A percentile compares a stretch with the other conserved stretches of the same genome.
phyloP scores from a whole-genome alignment of 2,329 filamentous ascomycete species.

The Cladosporium sp. region DNA sequence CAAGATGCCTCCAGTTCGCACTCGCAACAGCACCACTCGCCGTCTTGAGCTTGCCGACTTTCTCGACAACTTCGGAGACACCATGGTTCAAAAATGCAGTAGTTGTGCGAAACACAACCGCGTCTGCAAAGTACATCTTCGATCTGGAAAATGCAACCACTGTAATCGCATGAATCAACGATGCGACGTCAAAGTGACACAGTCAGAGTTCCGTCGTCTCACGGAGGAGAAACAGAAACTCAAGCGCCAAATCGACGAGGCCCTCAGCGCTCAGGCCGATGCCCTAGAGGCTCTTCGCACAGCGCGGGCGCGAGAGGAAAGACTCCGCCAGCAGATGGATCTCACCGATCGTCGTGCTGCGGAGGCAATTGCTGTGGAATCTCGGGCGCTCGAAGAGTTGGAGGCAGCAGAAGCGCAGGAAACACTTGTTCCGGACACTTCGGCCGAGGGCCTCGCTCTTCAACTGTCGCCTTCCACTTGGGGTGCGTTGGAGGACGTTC shows the following conservation, averaged over 20 bases:
- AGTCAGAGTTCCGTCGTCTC: neutral
- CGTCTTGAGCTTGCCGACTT: neutral
- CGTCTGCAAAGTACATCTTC: neutral
- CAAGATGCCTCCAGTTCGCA: neutral
- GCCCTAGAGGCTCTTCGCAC: neutral
- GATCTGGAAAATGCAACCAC: neutral
- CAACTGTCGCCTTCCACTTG: neutral
- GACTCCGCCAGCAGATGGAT: neutral
- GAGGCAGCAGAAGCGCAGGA: neutral
- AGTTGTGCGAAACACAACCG: neutral
- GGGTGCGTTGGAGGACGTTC: neutral
- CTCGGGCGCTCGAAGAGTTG: neutral
- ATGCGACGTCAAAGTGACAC: neutral
- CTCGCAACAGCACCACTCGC: neutral
- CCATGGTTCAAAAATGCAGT: neutral
- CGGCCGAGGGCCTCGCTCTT: neutral
- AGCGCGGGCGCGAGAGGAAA: neutral
- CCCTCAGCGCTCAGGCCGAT: neutral
- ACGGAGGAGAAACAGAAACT: neutral
- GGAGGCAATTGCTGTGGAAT: neutral
- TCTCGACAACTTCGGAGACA: neutral
- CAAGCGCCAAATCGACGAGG: neutral
- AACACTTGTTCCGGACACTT: neutral
- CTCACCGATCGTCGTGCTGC: neutral
- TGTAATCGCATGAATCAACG: neutral